Evolutionary conservation across 2,329 filamentous ascomycete species (phyloP).

Genomic region (Sporothrix globosa): DNA sequence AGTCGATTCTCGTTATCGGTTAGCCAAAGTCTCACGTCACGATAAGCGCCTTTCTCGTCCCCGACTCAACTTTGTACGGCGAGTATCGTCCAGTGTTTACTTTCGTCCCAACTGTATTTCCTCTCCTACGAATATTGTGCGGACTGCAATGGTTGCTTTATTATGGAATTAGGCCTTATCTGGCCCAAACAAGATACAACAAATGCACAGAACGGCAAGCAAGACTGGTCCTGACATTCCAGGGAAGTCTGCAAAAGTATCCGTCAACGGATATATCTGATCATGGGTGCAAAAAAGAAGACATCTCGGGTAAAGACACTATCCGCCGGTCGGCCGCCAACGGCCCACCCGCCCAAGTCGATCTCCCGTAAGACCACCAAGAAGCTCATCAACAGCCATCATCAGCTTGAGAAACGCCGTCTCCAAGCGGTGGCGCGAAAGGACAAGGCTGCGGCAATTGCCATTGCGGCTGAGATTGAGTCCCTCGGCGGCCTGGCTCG

Average conservation of each 20-base stretch:
- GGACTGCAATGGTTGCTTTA: background rate
- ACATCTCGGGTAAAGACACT: conserved; percentile 48
- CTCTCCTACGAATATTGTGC: background rate
- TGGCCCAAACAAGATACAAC: background rate
- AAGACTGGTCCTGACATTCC: background rate
- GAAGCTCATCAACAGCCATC: conserved; percentile 66
- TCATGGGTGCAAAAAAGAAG: conserved; percentile 55
- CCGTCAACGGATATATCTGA: background rate
- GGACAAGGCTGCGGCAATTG: conserved; percentile 52
- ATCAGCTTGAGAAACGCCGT: conserved; percentile 66
- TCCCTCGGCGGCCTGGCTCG: conserved; percentile 63
- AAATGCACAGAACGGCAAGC: background rate
- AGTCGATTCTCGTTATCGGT: background rate
- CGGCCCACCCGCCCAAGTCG: conserved; percentile 55
- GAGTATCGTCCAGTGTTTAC: conserved; percentile 9
- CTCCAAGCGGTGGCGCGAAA: conserved; percentile 59
- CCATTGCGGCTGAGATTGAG: conserved; percentile 57
- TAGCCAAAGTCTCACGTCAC: conserved; percentile 5
- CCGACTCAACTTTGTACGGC: background rate
- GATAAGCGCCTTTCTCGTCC: conserved; percentile 17
- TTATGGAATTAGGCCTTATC: background rate
- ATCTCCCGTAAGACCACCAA: conserved; percentile 68
- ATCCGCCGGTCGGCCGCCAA: conserved; percentile 60
- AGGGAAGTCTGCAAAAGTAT: background rate
- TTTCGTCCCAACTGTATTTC: background rate